Evolutionary conservation across 768 basidiomycete genomes (phyloP).

Genomic region (Lactarius deliciosus): DNA sequence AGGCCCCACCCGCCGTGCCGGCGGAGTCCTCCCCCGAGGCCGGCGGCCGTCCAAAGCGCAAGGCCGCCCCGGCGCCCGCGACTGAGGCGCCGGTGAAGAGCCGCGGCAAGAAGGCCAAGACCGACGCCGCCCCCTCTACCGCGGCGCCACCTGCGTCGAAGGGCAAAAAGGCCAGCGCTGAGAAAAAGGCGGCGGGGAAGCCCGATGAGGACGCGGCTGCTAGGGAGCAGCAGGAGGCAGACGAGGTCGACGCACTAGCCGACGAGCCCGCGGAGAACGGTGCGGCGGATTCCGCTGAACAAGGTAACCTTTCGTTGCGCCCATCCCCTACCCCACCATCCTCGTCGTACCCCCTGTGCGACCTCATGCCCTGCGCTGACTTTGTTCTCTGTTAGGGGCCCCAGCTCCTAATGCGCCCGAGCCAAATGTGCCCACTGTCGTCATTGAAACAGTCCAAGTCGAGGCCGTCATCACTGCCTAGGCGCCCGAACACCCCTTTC

Average conservation of each 20-base stretch:
- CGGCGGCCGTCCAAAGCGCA: slow-evolving; percentile 22
- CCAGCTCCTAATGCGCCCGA: slow-evolving; percentile 15
- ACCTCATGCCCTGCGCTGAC: not conserved
- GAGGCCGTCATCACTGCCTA: slow-evolving; percentile 18
- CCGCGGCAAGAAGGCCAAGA: slow-evolving; percentile 25
- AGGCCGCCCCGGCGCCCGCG: slow-evolving; percentile 23
- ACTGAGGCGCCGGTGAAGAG: slow-evolving; percentile 24
- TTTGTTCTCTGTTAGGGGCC: not conserved
- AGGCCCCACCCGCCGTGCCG: slow-evolving; percentile 5
- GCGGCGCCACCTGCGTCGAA: slow-evolving; percentile 13
- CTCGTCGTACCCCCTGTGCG: not conserved
- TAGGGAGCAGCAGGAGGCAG: slow-evolving; percentile 22
- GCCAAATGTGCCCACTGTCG: slow-evolving; percentile 18
- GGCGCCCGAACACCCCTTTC: slow-evolving; percentile 12
- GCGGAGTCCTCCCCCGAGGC: slow-evolving; percentile 10
- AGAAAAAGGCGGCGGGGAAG: slow-evolving; percentile 18
- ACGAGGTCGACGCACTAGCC: slow-evolving; percentile 28
- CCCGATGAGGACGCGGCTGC: slow-evolving; percentile 18
- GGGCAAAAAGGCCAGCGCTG: slow-evolving; percentile 18
- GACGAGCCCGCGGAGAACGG: slow-evolving; percentile 26
- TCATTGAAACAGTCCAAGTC: slow-evolving; percentile 16
- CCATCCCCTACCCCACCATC: not conserved
- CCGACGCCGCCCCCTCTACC: not conserved
- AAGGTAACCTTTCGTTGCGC: slow-evolving; percentile 2
- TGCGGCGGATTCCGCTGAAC: not conserved